Base-by-base conservation (phyloP, 2,329 filamentous ascomycete genomes). In the Fusarium beomiforme region DNA sequence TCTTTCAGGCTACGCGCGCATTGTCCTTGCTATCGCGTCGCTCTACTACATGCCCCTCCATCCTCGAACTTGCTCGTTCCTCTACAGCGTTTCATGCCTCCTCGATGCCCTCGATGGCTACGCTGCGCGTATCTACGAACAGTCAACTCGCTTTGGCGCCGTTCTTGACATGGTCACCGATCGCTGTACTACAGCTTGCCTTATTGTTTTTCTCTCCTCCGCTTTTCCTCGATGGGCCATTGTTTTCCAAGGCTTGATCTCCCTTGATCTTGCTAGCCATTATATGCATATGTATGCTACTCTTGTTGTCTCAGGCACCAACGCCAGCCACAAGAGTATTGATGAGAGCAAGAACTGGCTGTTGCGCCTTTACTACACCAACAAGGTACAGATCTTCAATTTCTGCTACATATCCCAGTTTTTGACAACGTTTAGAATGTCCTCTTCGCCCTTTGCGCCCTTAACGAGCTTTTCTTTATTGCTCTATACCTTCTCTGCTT, bases 201-300 rank as follows among this genome's bases (percentile, higher is more conserved):
- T 99, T 75, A 89, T 99, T 51, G 95, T 98, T 54, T 99, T 98
- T 85, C 84, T 99, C 69, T 94, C 93, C 42, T 97, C 94, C 17
- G 96, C 96, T 23, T 99, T 97, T 84, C 96, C 96, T 8, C 90
- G 95, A 62, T 98, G 94, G 92, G 91, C 93, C 72, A 94, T 98
- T 75, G 79, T 98, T 64, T 99, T 99, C 87, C 96, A 99, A 85
- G 90, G 92, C 46, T 84, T 99, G 78, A 97, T 99, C 81, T 92
- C 92, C 59, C 84, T 99, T 76, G 96, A 99, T 82, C 88, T 99
- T 72, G 93, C 96, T 31, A 97, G 94, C 80, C 96, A 99, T 83
- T 99, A 98, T 81, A 95, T 98, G 86, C 96, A 99, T 85, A 99
- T 99, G 96, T 98, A 97, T 80, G 93, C 95, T 16, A 97, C 94